Conservation (phyloP, 495 filamentous ascomycete genomes). For the Aspergillus coremiiformis region DNA sequence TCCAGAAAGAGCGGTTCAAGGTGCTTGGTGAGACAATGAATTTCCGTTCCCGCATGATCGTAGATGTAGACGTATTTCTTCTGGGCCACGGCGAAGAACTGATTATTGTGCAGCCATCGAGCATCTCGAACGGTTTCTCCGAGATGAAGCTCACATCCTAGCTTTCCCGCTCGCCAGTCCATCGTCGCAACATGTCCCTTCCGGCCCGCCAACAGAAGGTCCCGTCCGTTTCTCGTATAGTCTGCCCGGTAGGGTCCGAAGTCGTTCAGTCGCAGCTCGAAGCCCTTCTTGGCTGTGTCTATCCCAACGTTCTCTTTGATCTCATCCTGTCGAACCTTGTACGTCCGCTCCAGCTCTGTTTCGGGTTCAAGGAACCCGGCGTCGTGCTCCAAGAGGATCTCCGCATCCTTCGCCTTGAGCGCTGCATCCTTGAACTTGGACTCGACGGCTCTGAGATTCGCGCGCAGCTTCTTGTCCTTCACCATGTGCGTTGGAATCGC, state of each 20-base stretch:
- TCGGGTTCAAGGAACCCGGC: constrained; percentile 85
- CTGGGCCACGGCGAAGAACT: constrained; percentile 94
- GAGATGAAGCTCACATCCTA: constrained; percentile 85
- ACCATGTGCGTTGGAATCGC: constrained; percentile 49
- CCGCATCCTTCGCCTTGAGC: constrained; percentile 81
- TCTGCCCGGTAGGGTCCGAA: constrained; percentile 82
- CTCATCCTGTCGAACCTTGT: constrained; percentile 85
- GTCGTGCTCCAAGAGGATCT: constrained; percentile 87
- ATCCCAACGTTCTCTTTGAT: constrained; percentile 65
- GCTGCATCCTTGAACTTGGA: constrained; percentile 72
- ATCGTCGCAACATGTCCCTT: constrained; percentile 96
- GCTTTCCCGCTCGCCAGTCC: constrained; percentile 89
- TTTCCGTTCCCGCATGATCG: constrained; percentile 76
- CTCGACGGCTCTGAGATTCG: constrained; percentile 71
- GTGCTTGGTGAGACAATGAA: constrained; percentile 84
- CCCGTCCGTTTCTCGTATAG: constrained; percentile 81
- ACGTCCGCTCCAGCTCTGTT: constrained; percentile 79
- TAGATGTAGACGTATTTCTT: constrained; percentile 97
- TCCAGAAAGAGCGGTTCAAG: constrained; percentile 92
- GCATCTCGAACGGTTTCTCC: constrained; percentile 84
- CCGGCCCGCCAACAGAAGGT: constrained; percentile 75
- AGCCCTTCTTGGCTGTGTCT: constrained; percentile 83
- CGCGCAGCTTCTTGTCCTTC: constrained; percentile 83
- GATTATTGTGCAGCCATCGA: constrained; percentile 91
- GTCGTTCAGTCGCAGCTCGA: constrained; percentile 75